phyloP scores from a whole-genome alignment of 2,329 filamentous ascomycete genomes.

The Colletotrichum sp. region DNA sequence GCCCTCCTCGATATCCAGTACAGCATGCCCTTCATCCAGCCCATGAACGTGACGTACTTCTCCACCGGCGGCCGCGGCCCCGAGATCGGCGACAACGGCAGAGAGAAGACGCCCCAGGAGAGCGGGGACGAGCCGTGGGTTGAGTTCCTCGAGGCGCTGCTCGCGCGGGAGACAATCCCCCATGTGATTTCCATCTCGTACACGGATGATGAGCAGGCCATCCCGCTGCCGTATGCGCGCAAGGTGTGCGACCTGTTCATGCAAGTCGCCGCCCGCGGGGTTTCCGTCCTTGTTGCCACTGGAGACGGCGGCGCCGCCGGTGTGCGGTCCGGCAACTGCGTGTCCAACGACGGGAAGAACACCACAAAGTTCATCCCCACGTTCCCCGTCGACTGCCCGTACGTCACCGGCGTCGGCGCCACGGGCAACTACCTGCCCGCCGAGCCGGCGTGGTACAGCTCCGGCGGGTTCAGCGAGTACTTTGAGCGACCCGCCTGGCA shows the following conservation, averaged over 20 bases:
- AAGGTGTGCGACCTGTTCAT: constrained; percentile 35
- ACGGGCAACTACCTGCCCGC: constrained; percentile 33
- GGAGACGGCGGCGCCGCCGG: constrained; percentile 32
- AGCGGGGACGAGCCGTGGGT: constrained; percentile 35
- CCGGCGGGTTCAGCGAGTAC: constrained; percentile 53
- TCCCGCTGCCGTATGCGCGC: constrained; percentile 32
- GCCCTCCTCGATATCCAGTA: background rate
- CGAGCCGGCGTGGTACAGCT: constrained; percentile 36
- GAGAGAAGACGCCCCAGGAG: background rate
- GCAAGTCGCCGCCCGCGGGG: constrained; percentile 34
- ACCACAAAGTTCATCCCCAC: constrained; percentile 56
- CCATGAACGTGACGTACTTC: background rate
- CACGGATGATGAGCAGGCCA: constrained; percentile 37
- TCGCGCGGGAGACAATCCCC: constrained; percentile 30
- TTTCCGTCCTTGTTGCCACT: constrained; percentile 30
- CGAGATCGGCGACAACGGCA: background rate
- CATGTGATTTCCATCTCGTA: constrained; percentile 40
- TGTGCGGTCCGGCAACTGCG: constrained; percentile 35
- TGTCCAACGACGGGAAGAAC: constrained; percentile 61
- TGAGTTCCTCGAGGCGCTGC: constrained; percentile 30
- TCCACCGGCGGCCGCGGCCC: constrained; percentile 8
- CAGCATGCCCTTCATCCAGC: constrained; percentile 7
- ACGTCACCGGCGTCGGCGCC: constrained; percentile 35
- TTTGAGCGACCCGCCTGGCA: constrained; percentile 49
- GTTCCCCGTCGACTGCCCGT: constrained; percentile 53